Base-by-base conservation (phyloP, 2,329 filamentous ascomycete species). In the Claviceps sp. region DNA sequence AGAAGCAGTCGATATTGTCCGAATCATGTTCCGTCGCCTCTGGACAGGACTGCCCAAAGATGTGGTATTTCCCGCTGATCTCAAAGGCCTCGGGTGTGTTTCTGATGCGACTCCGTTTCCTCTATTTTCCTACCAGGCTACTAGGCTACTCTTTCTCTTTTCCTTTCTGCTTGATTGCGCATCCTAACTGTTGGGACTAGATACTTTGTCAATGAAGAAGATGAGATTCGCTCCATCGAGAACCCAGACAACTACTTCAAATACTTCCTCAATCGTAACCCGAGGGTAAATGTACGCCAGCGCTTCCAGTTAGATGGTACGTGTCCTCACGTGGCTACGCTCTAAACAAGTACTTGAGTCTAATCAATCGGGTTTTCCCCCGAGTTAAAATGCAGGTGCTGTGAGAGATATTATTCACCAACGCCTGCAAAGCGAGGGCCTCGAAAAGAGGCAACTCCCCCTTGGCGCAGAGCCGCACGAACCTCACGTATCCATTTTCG, bases 201-300 rank as follows among this genome's bases (percentile, higher is more conserved):
- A 44, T 94, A 89, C 68, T 90, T 87, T 64, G 68, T 95, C 68
- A 89, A 87, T 58, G 75, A 82, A 0, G 67, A 81, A 0, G 87
- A 91, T 58, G 81, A 91, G 61, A 78, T 95, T 55, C 82, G 86
- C 47, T 82, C 75, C 55, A 83, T 87, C 51, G 71, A 77, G 22
- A 71, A 88, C 39, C 82, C 85, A 0, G 75, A 84, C 30, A 72
- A 77, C 57, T 84, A 82, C 62, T 95, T 88, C 72, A 78, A 87
- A 58, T 95, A 77, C 73, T 84, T 81, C 64, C 67, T 86, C 50
- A 84, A 78, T 63, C 82, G 80, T 59, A 89, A 89, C 65, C 72
- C 78, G n/a, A 82, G 89, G 40, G 76, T 84, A 68, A 95, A 95
- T 64, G 77, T 84, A 42, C 73, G 84, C 19, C 87, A 89, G 60